Percentiles rank a stretch among this genome's conserved stretches.
These are phyloP conservation scores for Sherardia arvensis DNA, from an alignment of 257 asterid genomes.

Conservation along the genomic window DNA sequence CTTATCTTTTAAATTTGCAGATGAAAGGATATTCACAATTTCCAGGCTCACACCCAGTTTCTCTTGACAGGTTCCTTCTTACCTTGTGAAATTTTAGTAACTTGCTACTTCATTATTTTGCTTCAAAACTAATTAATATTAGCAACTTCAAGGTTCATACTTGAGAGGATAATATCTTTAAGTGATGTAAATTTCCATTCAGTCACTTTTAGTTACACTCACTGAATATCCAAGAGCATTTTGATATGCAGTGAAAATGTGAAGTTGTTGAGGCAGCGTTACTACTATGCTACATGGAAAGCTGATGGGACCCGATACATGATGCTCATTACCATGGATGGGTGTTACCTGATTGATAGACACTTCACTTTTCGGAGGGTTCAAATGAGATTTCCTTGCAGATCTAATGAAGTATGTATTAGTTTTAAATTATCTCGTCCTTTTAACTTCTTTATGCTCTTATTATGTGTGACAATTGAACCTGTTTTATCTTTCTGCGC, in stretches of 20 bases:
- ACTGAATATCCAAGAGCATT: background rate
- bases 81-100: slow-evolving; percentile 8
- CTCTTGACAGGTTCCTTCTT: slow-evolving; percentile 68
- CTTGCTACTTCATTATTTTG: background rate
- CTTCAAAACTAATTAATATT: background rate
- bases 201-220: background rate
- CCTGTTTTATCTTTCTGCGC: slow-evolving; percentile 16
- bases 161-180: background rate
- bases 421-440: background rate
- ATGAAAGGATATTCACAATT: slow-evolving; percentile 54
- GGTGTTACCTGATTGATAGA: slow-evolving; percentile 89
- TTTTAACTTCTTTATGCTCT: background rate
- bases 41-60: slow-evolving; percentile 99
- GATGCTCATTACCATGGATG: slow-evolving; percentile 97
- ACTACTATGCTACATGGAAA: slow-evolving; percentile 98
- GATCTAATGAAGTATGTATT: slow-evolving; percentile 56
- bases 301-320: slow-evolving; percentile 99
- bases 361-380: slow-evolving; percentile 87
- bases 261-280: slow-evolving; percentile 80
- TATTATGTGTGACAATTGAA: background rate
- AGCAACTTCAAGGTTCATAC: background rate
- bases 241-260: slow-evolving; percentile 67
- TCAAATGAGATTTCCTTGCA: slow-evolving; percentile 96
- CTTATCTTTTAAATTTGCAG: slow-evolving; percentile 24
- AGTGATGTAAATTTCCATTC: no score